phyloP scores from a whole-genome alignment of 2,329 filamentous ascomycete species.

The Xylaria sp. region DNA sequence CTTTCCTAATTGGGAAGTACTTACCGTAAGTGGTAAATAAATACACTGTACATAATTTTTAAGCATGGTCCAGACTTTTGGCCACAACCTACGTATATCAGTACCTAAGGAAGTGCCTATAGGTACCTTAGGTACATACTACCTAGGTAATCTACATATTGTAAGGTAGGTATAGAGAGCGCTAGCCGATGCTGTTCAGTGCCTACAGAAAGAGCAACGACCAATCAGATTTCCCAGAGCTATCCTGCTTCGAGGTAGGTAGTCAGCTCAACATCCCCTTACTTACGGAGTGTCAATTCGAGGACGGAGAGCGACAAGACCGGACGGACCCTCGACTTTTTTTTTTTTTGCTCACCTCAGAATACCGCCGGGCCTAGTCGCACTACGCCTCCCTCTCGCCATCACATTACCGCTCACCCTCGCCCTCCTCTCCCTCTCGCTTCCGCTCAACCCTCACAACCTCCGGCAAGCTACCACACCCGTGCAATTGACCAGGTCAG shows the following conservation, averaged over 20 bases:
- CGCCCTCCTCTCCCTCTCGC: neutral
- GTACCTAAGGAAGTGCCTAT: no score
- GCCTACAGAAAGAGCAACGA: conserved; percentile 30
- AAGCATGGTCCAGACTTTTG: no score
- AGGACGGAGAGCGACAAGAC: conserved; percentile 10
- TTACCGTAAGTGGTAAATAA: no score
- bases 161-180: no score
- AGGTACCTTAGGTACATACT: no score
- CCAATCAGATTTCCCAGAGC: conserved; percentile 39
- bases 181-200: neutral
- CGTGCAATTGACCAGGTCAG: conserved; percentile 42
- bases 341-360: conserved; percentile 46
- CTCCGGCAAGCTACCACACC: conserved; percentile 33
- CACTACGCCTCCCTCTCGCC: conserved; percentile 19
- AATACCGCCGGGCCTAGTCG: conserved; percentile 36
- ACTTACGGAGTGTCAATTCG: conserved; percentile 8
- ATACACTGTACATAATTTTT: no score
- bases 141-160: no score
- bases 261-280: conserved; percentile 38
- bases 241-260: conserved; percentile 25
- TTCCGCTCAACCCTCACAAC: conserved; percentile 19
- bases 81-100: no score
- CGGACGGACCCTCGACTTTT: conserved; percentile 35
- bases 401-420: neutral
- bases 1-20: no score